Base-by-base conservation (phyloP, 805 yeast species). In the Wickerhamiella spandovensis region DNA sequence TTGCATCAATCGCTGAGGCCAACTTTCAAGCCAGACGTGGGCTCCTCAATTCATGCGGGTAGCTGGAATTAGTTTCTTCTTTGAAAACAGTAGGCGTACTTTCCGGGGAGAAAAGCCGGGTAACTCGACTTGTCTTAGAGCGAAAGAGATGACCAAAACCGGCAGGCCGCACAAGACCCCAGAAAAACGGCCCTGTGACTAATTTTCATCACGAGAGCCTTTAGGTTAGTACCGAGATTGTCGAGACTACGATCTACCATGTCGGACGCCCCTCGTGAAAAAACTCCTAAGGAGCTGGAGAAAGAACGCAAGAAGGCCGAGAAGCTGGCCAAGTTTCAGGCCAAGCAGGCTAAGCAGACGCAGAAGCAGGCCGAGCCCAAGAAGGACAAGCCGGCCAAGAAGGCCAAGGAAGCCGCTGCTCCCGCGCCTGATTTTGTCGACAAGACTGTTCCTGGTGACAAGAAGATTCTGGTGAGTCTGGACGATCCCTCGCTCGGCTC, bases 401-500 rank as follows among this genome's bases (percentile, higher is more conserved):
- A 70, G 22, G 76, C 78, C 66, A 81, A 84, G 70, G 79, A 81
- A 61, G 79, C 81, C 65, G 77, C 76, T 66, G 95, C 78, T 61
- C 82, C 84, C 42, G 72, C 75, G 41, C 94, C 96, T n/a, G 92
- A 82, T 61, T 92, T 80, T 66, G 78, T 79, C 47, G 98, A 92
- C 66, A 70, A 71, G 51, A 92, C 98, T 45, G 75, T 72, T 46
- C 79, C 84, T 2, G 98, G 98, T 54, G 95, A 88, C 61, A 92
- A 90, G 78, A 92, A 92, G 71, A 68, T 81, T 32, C 76, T 92
- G 52, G 83, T 79, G n/a, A 76, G 87, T 35, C 76, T 92, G 48
- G 96, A 90, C 43, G 95, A 89, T 64, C 89, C 95, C 21, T 81
- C 97, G 20, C 78, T 92, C 65, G 89, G 92, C 68, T 90, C 97